Evolutionary conservation across 2,329 filamentous ascomycete genomes (phyloP).

Genomic region (Aspergillus bombycis): DNA sequence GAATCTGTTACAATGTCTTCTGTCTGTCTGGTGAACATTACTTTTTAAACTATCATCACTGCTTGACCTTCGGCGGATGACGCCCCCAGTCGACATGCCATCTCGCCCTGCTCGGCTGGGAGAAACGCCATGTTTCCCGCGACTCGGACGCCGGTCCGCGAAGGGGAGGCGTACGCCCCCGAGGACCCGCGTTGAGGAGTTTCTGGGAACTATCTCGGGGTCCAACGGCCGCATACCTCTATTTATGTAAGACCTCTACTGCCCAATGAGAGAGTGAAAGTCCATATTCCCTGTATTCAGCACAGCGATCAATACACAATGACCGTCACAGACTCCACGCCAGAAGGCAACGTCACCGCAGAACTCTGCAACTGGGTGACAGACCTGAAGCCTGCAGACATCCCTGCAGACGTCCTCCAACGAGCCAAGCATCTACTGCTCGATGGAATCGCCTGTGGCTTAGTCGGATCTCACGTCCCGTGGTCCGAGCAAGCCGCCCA

Average conservation of each 20-base stretch:
- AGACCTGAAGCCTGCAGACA: not conserved
- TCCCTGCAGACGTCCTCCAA: not conserved
- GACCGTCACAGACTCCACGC: not conserved
- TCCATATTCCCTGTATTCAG: not conserved
- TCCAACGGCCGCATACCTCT: not conserved
- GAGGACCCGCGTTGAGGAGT: not conserved
- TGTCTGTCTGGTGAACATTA: not conserved
- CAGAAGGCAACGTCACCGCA: not conserved
- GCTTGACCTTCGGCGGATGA: not conserved
- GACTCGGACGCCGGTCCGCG: not conserved
- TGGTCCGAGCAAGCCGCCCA: constrained; percentile 45
- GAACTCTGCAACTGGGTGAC: not conserved
- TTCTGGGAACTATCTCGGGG: not conserved
- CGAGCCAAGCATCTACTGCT: constrained; percentile 49
- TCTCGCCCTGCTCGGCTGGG: not conserved
- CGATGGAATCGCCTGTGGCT: constrained; percentile 47
- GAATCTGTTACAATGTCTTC: not conserved
- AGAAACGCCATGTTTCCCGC: not conserved
- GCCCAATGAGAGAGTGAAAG: not conserved
- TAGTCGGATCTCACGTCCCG: constrained; percentile 46
- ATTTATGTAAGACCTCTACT: not conserved
- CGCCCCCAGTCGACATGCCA: not conserved
- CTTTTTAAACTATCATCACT: not conserved
- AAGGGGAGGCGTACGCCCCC: not conserved
- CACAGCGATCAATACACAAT: not conserved